Evolutionary conservation across 495 filamentous ascomycete species (phyloP).

Genomic region (Xylaria telfairii): DNA sequence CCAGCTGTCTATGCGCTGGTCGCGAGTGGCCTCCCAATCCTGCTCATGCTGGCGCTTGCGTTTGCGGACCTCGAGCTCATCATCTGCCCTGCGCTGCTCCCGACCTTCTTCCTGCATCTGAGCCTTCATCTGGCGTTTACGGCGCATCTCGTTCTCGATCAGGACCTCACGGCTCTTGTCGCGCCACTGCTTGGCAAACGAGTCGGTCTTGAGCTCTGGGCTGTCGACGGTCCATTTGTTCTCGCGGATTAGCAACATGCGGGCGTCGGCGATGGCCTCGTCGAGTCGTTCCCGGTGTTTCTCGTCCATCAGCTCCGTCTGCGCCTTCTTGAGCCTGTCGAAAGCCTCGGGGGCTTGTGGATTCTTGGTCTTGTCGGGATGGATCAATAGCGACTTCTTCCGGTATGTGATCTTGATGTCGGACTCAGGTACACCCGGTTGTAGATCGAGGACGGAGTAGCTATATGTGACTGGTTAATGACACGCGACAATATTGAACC

Average conservation of each 20-base stretch:
- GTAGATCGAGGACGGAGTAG: constrained; percentile 94
- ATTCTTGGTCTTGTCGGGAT: constrained; percentile 97
- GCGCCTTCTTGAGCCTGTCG: constrained; percentile 94
- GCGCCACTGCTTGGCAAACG: constrained; percentile 84
- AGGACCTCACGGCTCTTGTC: constrained; percentile 92
- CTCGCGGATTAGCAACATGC: constrained; percentile 91
- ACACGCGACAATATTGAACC: constrained; percentile 1
- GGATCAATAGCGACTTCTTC: constrained; percentile 95
- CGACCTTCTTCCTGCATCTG: constrained; percentile 96
- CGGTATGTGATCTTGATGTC: constrained; percentile 96
- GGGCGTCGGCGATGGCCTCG: constrained; percentile 94
- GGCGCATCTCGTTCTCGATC: constrained; percentile 87
- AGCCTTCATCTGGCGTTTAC: constrained; percentile 86
- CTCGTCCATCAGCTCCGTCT: constrained; percentile 90
- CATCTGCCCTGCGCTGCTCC: constrained; percentile 84
- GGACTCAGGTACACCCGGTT: constrained; percentile 91
- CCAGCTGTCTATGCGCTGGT: constrained; percentile 93
- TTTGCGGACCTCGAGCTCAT: constrained; percentile 86
- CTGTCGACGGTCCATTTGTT: constrained; percentile 90
- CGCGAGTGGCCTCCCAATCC: constrained; percentile 91
- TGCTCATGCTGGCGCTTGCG: constrained; percentile 90
- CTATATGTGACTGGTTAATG: constrained; percentile 44
- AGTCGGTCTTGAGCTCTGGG: constrained; percentile 79
- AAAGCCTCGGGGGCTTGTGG: constrained; percentile 92
- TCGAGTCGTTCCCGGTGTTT: constrained; percentile 86